Conservation (phyloP, 805 yeast genomes). For the Wickerhamiella hasegawae region DNA sequence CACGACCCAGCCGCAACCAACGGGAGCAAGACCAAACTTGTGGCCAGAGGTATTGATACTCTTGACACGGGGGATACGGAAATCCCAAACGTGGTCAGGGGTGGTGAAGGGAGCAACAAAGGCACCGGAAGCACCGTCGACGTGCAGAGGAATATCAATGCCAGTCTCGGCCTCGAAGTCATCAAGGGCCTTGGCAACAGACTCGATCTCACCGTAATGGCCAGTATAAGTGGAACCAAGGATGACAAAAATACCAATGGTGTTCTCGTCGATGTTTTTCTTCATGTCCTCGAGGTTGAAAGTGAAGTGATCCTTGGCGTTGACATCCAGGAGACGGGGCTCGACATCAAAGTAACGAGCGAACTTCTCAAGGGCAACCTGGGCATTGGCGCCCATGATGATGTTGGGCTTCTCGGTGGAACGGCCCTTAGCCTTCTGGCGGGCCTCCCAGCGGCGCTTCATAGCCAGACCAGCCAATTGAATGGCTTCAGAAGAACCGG, state of each 20-base stretch:
- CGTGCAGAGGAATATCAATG: slow-evolving; percentile 61
- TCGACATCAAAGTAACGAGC: slow-evolving; percentile 91
- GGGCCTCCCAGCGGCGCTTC: slow-evolving; percentile 78
- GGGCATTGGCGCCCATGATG: slow-evolving; percentile 84
- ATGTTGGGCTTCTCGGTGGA: slow-evolving; percentile 59
- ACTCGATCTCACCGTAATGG: slow-evolving; percentile 64
- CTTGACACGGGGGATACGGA: slow-evolving; percentile 56
- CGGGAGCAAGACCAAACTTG: slow-evolving; percentile 79
- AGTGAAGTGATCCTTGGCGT: slow-evolving; percentile 41
- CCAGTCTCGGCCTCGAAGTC: slow-evolving; percentile 55
- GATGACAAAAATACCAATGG: slow-evolving; percentile 80
- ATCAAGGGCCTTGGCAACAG: slow-evolving; percentile 48
- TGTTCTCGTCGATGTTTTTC: slow-evolving; percentile 68
- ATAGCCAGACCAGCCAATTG: slow-evolving; percentile 87
- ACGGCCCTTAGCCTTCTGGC: slow-evolving; percentile 42
- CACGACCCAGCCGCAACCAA: slow-evolving; percentile 85
- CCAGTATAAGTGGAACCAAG: slow-evolving; percentile 90
- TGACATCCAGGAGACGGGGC: slow-evolving; percentile 55
- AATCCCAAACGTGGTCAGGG: slow-evolving; percentile 75
- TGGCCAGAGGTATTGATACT: slow-evolving; percentile 87
- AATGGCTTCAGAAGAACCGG: slow-evolving; percentile 88
- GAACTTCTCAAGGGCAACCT: slow-evolving; percentile 86
- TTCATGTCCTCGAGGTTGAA: slow-evolving; percentile 45
- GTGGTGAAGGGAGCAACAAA: slow-evolving; percentile 72
- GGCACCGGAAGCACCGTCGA: slow-evolving; percentile 89